A percentile compares a stretch with the other conserved stretches of the same genome.
Conservation (phyloP, 768 basidiomycete species). For the Tulasnella sp. region DNA sequence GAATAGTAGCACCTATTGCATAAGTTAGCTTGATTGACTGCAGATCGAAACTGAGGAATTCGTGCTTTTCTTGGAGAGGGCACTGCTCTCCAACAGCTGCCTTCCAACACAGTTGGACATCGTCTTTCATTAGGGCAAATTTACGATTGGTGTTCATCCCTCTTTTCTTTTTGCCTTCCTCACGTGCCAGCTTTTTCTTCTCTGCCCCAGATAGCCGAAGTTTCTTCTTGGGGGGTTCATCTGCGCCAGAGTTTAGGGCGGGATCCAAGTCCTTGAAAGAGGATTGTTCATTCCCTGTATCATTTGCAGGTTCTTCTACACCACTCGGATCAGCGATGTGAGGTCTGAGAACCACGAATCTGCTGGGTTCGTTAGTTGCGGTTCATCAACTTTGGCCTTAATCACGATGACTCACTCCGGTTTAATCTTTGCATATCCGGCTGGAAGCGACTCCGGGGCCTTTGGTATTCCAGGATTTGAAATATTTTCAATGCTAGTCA, state of each 20-base stretch:
- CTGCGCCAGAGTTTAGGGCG: conserved; percentile 8
- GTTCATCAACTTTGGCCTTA: too few relatives aligned
- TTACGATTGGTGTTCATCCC: conserved; percentile 77
- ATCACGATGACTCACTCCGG: too few relatives aligned
- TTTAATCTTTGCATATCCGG: too few relatives aligned
- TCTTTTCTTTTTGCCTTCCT: conserved; percentile 49
- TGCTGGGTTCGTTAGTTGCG: too few relatives aligned
- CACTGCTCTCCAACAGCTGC: conserved; percentile 59
- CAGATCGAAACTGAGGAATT: neutral
- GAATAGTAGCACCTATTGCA: conserved; percentile 68
- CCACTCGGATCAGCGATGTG: too few relatives aligned
- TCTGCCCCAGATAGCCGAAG: conserved; percentile 26
- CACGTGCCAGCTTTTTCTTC: conserved; percentile 39
- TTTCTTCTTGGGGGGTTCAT: conserved; percentile 22
- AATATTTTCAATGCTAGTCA: too few relatives aligned
- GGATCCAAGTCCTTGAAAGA: too few relatives aligned
- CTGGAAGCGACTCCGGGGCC: too few relatives aligned
- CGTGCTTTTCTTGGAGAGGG: conserved; percentile 25
- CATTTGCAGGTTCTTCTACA: too few relatives aligned
- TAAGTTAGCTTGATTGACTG: neutral
- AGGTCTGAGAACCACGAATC: too few relatives aligned
- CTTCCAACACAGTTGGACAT: conserved; percentile 70
- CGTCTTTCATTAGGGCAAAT: conserved; percentile 66
- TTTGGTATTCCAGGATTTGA: too few relatives aligned
- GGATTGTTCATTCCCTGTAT: too few relatives aligned